Evolutionary conservation across 1,284 basidiomycete genomes (phyloP), one percentile per base, ranked within the genome.

Genomic region (Bjerkandera adusta): DNA sequence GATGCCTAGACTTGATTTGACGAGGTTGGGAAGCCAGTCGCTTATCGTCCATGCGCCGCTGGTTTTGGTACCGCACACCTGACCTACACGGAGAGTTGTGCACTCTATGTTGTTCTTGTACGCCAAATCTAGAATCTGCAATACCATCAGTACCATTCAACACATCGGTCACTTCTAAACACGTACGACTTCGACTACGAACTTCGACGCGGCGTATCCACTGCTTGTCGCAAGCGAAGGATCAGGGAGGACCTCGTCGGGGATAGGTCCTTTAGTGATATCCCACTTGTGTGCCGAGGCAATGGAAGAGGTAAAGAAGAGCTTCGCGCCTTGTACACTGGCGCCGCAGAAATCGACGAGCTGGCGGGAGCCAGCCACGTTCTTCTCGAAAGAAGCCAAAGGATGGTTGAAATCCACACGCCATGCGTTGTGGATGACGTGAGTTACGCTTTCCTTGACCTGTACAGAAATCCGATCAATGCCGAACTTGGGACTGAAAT

Each of bases 341-440:
- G 37, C 63, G 62, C 8, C 57, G 57, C 1, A 61, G 3, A 74
- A 57, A 27, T 71, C 64, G 16, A 71, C 56, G 10, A 74, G 58
- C 36, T 68, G 61, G n/a, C 63, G 54, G 1, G 65, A 65, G 15
- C 64, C 68, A 7, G 52, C 49, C 16, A 74, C 54, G 29, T 65
- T 58, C 1, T 64, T 48, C 40, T 72, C 71, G 36, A 71, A 69
- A 0, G 69, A 68, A 2, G 57, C 48, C 2, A 73, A 51, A 0
- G 65, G 54, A 24, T 68, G 47, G 47, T 72, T 74, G 57, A 73
- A 74, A 46, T 73, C 66, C 20, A 73, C 59, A 13, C 57, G 60
- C 71, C 72, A 73, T 1, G 72, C 69, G 32, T 63, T 67, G 45
- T 71, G 68, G 27, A 71, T 68, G 48, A 73, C 58, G 27, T 61